phyloP scores from a whole-genome alignment of 73 alveolate species.

The Paramecium primaurelia region DNA sequence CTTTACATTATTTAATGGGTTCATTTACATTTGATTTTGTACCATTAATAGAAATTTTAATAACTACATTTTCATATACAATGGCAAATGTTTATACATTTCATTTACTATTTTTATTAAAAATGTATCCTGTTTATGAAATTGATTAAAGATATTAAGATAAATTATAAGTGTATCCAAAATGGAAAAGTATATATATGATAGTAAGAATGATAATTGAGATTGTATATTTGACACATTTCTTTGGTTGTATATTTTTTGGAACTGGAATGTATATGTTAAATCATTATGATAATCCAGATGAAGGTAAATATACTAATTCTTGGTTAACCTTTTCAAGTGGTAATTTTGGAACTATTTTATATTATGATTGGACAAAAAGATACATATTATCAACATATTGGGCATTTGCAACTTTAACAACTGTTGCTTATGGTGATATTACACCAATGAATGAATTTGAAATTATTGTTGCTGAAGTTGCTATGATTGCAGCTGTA shows the following conservation, averaged over 20 bases:
- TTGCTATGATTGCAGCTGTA: conserved; percentile 49
- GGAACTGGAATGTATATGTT: conserved; percentile 44
- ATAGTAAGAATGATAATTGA: conserved; percentile 31
- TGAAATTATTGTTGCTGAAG: conserved; percentile 13
- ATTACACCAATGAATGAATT: conserved; percentile 50
- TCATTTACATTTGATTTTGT: conserved; percentile 16
- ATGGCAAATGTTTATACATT: neutral
- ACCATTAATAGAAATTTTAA: neutral
- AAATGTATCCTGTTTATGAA: conserved; percentile 47
- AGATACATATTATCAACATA: conserved; percentile 37
- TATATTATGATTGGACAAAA: conserved; percentile 18
- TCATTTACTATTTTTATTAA: neutral
- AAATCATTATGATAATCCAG: conserved; percentile 7
- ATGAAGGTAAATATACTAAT: conserved; percentile 13
- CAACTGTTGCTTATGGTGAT: conserved; percentile 52
- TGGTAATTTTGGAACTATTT: conserved; percentile 34
- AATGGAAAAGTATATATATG: conserved; percentile 39
- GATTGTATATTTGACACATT: conserved; percentile 15
- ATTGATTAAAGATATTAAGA: conserved; percentile 42
- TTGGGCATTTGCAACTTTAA: conserved; percentile 51
- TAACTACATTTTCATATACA: conserved; percentile 19
- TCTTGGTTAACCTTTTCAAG: conserved; percentile 29
- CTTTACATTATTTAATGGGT: conserved; percentile 22
- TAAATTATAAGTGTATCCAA: conserved; percentile 37
- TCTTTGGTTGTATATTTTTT: conserved; percentile 41